phyloP scores from a whole-genome alignment of 441 rosid genomes.

The Francoa sonchifolia region DNA sequence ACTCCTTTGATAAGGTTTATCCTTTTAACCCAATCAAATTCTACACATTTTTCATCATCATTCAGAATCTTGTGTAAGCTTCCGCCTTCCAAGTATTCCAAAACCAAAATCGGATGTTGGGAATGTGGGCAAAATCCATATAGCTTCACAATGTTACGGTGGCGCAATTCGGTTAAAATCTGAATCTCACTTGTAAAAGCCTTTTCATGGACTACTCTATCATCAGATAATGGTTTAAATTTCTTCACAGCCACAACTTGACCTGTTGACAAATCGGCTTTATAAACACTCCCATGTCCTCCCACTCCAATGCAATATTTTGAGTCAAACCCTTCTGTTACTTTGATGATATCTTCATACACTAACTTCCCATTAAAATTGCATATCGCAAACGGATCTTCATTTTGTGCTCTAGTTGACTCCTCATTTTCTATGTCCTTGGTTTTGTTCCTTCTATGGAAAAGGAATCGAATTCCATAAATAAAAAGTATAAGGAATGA shows the following conservation, averaged over 20 bases:
- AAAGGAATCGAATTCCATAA: not conserved
- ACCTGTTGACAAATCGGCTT: slow-evolving; percentile 17
- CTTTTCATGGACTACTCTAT: slow-evolving; percentile 7
- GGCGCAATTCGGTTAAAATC: slow-evolving; percentile 27
- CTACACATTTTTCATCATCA: slow-evolving; percentile 17
- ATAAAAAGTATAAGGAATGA: no score
- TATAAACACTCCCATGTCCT: slow-evolving; percentile 27
- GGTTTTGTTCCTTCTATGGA: not conserved
- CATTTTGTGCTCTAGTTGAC: not conserved
- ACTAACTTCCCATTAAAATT: slow-evolving; percentile 18
- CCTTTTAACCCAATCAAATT: slow-evolving; percentile 23
- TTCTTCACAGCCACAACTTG: slow-evolving; percentile 22
- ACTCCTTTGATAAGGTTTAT: slow-evolving; percentile 24
- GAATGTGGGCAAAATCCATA: slow-evolving; percentile 26
- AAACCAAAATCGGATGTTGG: slow-evolving; percentile 19
- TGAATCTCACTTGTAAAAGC: slow-evolving; percentile 22
- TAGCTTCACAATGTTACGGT: slow-evolving; percentile 32
- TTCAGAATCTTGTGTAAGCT: slow-evolving; percentile 21
- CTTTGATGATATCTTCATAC: slow-evolving; percentile 17
- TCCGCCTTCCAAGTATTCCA: slow-evolving; percentile 29
- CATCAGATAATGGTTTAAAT: slow-evolving; percentile 13
- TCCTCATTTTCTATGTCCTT: no score
- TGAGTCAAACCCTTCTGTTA: slow-evolving; percentile 20
- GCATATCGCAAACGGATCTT: slow-evolving; percentile 14
- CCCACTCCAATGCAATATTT: slow-evolving; percentile 27